Evolutionary conservation across 2,329 filamentous ascomycete species (phyloP).

Genomic region (Fusarium multiceps): DNA sequence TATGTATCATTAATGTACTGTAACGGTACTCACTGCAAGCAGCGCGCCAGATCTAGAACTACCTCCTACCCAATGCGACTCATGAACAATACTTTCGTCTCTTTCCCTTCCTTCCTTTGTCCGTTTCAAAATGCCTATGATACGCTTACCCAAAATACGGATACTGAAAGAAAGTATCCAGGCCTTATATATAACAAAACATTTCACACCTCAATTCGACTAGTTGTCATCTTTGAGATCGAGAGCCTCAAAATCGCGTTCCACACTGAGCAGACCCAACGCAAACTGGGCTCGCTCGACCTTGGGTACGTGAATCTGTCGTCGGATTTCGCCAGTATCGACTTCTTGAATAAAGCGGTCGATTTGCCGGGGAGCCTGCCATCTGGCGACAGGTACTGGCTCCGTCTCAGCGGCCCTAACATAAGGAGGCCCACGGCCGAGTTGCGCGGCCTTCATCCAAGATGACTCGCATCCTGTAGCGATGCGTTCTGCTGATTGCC

Average conservation of each 20-base stretch:
- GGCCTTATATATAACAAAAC: not conserved
- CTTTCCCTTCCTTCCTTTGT: not conserved
- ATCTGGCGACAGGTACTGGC: constrained; percentile 54
- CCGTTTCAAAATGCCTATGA: not conserved
- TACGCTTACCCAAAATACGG: constrained; percentile 1
- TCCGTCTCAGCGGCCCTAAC: constrained; percentile 56
- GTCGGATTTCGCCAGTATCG: constrained; percentile 52
- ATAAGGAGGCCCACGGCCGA: constrained; percentile 83
- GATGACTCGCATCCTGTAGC: constrained; percentile 84
- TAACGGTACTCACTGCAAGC: constrained; percentile 35
- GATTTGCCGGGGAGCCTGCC: constrained; percentile 63
- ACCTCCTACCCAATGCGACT: not conserved
- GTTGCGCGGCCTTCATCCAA: constrained; percentile 80
- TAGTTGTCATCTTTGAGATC: constrained; percentile 60
- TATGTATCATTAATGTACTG: constrained; percentile 49
- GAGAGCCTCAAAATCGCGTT: constrained; percentile 76
- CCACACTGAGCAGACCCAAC: constrained; percentile 80
- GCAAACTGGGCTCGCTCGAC: constrained; percentile 77
- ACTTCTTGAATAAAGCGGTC: constrained; percentile 64
- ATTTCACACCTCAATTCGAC: not conserved
- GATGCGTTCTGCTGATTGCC: constrained; percentile 85
- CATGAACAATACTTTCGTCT: not conserved
- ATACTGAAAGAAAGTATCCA: not conserved
- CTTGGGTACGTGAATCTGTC: constrained; percentile 68
- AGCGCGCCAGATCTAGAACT: constrained; percentile 18